Conservation (phyloP, 2,329 filamentous ascomycete species). For the Magnaporthiopsis poae region DNA sequence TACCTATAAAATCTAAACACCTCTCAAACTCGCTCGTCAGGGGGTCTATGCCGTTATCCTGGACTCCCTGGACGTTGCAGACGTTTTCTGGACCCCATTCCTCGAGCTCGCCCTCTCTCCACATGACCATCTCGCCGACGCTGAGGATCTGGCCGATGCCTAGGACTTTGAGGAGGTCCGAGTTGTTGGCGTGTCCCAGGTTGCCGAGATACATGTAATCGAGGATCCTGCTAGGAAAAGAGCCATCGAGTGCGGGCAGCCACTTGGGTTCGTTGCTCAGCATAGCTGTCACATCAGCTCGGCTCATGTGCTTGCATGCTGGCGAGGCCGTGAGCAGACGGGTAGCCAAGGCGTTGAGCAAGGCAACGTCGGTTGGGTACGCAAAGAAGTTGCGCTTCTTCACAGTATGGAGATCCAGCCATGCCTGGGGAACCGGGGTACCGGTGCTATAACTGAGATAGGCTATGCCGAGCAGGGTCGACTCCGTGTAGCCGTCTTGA, state of each 20-base stretch:
- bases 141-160: conserved; percentile 84
- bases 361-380: conserved; percentile 77
- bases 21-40: conserved; percentile 74
- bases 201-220: conserved; percentile 97
- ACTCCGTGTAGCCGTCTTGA: conserved; percentile 91
- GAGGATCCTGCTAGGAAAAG: conserved; percentile 76
- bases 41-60: conserved; percentile 94
- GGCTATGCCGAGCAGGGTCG: conserved; percentile 74
- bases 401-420: conserved; percentile 72
- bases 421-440: conserved; percentile 69
- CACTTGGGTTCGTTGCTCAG: conserved; percentile 60
- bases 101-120: conserved; percentile 61
- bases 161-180: conserved; percentile 65
- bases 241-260: conserved; percentile 78
- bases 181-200: conserved; percentile 85
- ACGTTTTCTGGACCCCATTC: conserved; percentile 71
- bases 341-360: conserved; percentile 67
- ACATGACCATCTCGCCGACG: conserved; percentile 79
- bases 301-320: conserved; percentile 34
- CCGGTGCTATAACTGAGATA: conserved; percentile 92
- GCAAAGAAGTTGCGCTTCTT: conserved; percentile 91
- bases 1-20: conserved; percentile 88
- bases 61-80: conserved; percentile 72
- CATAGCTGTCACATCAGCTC: conserved; percentile 42
- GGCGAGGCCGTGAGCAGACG: conserved; percentile 67